These are phyloP conservation scores for Phoma sp. DNA, from an alignment of 2,329 filamentous ascomycete genomes.

Conservation along the genomic window DNA sequence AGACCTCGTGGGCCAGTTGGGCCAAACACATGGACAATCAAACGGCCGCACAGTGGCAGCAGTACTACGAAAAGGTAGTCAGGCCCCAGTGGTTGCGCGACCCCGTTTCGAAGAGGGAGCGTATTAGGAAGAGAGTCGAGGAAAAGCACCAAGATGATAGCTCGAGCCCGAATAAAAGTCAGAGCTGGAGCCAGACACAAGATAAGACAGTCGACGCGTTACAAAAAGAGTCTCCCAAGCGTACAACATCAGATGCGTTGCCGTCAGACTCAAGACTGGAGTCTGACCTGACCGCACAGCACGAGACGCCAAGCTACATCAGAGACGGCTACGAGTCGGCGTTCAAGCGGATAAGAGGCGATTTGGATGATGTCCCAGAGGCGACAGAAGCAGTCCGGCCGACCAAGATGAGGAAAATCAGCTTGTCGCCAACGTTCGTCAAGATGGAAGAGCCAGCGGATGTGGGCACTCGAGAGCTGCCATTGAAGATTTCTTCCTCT, in stretches of 20 bases:
- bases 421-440: constrained; percentile 10
- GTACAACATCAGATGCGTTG: background rate
- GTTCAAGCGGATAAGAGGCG: constrained; percentile 28
- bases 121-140: constrained; percentile 28
- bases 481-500: constrained; percentile 33
- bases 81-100: constrained; percentile 41
- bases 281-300: constrained; percentile 32
- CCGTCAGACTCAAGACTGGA: constrained; percentile 14
- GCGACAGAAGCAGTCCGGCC: constrained; percentile 11
- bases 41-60: constrained; percentile 40
- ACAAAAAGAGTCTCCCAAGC: background rate
- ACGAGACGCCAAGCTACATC: constrained; percentile 34
- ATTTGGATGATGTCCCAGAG: constrained; percentile 6
- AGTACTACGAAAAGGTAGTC: constrained; percentile 45
- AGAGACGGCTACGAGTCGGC: constrained; percentile 27
- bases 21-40: constrained; percentile 27
- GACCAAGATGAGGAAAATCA: constrained; percentile 24
- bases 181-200: constrained; percentile 8
- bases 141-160: constrained; percentile 9
- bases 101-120: constrained; percentile 27
- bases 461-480: constrained; percentile 20
- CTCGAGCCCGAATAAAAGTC: constrained; percentile 6
- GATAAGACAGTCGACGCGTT: background rate
- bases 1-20: constrained; percentile 31
- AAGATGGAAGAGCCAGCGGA: background rate